Evolutionary conservation across 2,329 filamentous ascomycete species (phyloP), one percentile per base, ranked within the genome.

Genomic region (Phyllosticta citriasiana): DNA sequence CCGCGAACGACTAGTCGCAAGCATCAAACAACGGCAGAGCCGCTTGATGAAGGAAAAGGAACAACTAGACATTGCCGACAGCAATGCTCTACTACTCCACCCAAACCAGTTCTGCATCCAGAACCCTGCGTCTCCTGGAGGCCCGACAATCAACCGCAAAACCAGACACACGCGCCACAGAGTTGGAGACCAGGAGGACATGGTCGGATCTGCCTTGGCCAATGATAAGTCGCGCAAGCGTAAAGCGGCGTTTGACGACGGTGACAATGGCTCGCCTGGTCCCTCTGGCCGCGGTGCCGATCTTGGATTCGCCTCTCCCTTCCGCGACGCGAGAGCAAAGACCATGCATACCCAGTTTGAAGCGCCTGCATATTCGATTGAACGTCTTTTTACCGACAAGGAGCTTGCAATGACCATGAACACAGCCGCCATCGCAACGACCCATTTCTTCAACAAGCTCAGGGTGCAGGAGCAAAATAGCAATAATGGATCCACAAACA

Each of bases 321-420:
- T 78, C 72, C 77, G 77, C 59, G 82, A 83, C 65, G 78, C 78
- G 58, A 82, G 81, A 69, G 75, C 78, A 10, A 78, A 78, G 65
- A 76, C 75, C 30, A 70, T 80, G 55, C 78, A 81, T 56, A 76
- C 80, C 54, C 83, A 87, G 65, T 82, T 82, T 66, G 79, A 82
- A 64, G 80, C 82, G 7, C 77, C 83, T 1, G 76, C 80, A 4
- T 86, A 85, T 72, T 84, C 82, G 7, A 79, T 87, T 61, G 80
- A 86, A 61, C 79, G 80, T n/a, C 76, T 87, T 16, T 87, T 87
- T 69, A 87, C 83, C 2, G 84, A 87, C 64, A 87, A 86, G 73
- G 84, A 87, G 70, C 78, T 87, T 59, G 80, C 80, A 57, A 76
- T 83, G 70, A 82, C 84, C 60, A 84, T 83, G 63, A 84, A 85